A percentile compares a stretch with the other conserved stretches of the same genome.
phyloP scores from a whole-genome alignment of 257 asterid genomes.

The Datura wrightii region DNA sequence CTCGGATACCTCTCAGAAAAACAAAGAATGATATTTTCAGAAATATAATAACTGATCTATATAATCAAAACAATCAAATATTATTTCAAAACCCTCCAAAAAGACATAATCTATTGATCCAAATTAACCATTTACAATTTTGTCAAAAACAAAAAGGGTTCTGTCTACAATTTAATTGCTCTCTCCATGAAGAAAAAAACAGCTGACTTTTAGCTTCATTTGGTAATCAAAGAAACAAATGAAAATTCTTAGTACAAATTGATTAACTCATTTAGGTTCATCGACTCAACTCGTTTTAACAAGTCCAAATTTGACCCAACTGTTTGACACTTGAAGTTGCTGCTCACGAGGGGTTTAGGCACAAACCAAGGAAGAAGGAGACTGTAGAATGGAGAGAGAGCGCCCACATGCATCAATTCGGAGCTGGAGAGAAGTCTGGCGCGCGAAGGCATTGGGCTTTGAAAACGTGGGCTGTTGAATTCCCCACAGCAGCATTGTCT shows the following conservation, averaged over 20 bases:
- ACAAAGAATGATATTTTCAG: background rate
- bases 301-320: background rate
- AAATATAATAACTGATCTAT: background rate
- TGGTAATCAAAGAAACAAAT: background rate
- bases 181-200: background rate
- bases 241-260: background rate
- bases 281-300: background rate
- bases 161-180: background rate
- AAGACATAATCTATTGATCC: background rate
- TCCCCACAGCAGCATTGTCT: constrained; percentile 87
- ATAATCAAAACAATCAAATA: background rate
- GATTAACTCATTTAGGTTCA: background rate
- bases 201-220: background rate
- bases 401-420: constrained; percentile 85
- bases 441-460: constrained; percentile 73
- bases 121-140: background rate
- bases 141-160: background rate
- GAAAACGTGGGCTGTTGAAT: constrained; percentile 83
- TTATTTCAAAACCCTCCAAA: background rate
- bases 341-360: background rate
- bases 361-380: constrained; percentile 78
- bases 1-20: background rate
- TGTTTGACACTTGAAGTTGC: no score
- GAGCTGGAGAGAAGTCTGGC: constrained; percentile 74
- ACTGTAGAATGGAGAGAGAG: constrained; percentile 74